Evolutionary conservation across 2,329 filamentous ascomycete genomes (phyloP).

Genomic region (Xylariaceae sp.): DNA sequence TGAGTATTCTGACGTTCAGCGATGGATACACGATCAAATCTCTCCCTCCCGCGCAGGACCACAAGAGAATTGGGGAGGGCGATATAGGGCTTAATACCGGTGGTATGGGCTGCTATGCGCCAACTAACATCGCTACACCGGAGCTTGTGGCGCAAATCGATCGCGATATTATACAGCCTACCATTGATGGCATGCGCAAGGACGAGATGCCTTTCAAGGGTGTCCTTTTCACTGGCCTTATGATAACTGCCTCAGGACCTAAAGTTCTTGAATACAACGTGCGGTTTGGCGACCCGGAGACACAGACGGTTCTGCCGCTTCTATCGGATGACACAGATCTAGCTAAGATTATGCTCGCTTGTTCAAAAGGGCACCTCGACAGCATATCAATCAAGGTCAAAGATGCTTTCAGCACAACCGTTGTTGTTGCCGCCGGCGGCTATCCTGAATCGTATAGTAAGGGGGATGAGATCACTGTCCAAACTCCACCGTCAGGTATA

Average conservation of each 20-base stretch:
- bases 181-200: constrained; percentile 83
- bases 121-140: constrained; percentile 78
- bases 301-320: constrained; percentile 79
- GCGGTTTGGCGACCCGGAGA: constrained; percentile 79
- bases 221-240: constrained; percentile 81
- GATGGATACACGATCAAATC: constrained; percentile 86
- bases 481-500: constrained; percentile 54
- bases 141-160: constrained; percentile 81
- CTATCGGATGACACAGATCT: constrained; percentile 81
- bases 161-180: constrained; percentile 83
- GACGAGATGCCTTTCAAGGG: constrained; percentile 78
- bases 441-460: constrained; percentile 89
- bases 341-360: constrained; percentile 87
- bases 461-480: constrained; percentile 66
- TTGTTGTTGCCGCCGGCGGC: constrained; percentile 90
- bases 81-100: constrained; percentile 93
- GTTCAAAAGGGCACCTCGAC: constrained; percentile 75
- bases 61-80: constrained; percentile 92
- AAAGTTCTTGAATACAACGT: constrained; percentile 82
- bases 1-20: constrained; percentile 89
- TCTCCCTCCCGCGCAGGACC: constrained; percentile 90
- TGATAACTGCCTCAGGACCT: constrained; percentile 76
- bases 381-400: constrained; percentile 72
- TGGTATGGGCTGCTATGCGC: constrained; percentile 96
- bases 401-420: constrained; percentile 79